A percentile compares a stretch with the other conserved stretches of the same genome.
Conservation (phyloP, 768 basidiomycete genomes). For the Phanerochaete carnosa region DNA sequence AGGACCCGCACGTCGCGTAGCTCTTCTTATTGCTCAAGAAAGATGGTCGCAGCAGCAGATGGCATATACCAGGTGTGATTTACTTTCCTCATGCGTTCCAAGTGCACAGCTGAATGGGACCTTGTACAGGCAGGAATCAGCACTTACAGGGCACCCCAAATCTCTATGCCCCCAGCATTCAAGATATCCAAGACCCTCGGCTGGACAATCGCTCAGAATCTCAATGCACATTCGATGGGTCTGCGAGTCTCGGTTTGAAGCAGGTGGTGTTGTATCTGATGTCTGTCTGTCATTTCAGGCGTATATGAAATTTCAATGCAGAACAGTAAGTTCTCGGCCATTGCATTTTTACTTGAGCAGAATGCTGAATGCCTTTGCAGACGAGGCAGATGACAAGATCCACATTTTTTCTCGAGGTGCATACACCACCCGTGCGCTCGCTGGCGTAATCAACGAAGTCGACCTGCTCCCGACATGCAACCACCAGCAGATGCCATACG, state of each 20-base stretch:
- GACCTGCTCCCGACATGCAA: slow-evolving; percentile 28
- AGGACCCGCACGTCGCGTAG: slow-evolving; percentile 43
- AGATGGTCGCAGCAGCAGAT: slow-evolving; percentile 45
- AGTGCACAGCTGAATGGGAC: not conserved
- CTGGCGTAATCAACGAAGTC: slow-evolving; percentile 56
- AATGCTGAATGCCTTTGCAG: slow-evolving; percentile 18
- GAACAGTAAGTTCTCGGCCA: slow-evolving; percentile 45
- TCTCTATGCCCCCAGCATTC: slow-evolving; percentile 55
- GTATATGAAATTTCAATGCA: slow-evolving; percentile 62
- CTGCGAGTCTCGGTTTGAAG: slow-evolving; percentile 12
- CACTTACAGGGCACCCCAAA: slow-evolving; percentile 54
- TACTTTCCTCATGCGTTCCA: not conserved
- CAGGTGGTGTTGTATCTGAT: not conserved
- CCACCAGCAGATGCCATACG: slow-evolving; percentile 50
- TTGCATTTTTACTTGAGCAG: not conserved
- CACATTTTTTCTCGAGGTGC: slow-evolving; percentile 65
- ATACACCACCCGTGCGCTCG: slow-evolving; percentile 48
- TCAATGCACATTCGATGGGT: slow-evolving; percentile 73
- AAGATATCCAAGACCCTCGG: slow-evolving; percentile 55
- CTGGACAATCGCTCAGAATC: slow-evolving; percentile 56
- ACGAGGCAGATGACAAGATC: slow-evolving; percentile 48
- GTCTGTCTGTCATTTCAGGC: slow-evolving; percentile 26
- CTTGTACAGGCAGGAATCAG: slow-evolving; percentile 47
- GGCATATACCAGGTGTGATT: slow-evolving; percentile 51
- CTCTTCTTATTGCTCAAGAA: slow-evolving; percentile 47